Base-by-base conservation (phyloP, 352 stramenopile species). In the Pythium pectinolyticum region DNA sequence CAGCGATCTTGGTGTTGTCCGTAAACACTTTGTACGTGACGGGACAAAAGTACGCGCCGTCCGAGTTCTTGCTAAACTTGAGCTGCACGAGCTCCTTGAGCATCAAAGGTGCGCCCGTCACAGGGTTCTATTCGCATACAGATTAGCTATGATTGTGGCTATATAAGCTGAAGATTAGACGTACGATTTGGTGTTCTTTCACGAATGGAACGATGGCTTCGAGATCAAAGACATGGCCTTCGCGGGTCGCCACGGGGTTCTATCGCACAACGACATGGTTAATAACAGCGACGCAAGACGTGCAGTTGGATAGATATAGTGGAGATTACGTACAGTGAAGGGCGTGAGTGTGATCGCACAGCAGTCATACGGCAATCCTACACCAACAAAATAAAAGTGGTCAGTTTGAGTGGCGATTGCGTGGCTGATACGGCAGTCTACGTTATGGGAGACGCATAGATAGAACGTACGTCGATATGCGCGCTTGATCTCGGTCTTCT, bases 221-320 rank as follows among this genome's bases (percentile, higher is more conserved):
- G 57, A 98, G 90, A 62, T 99, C 97, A 78, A 99, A 99, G 27
- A 99, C 72, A 51, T 99, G 93, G 12, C 97, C 97, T 49, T 97
- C 88, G 17, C 82, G 80, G 17, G 90, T 98, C 69, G 94, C 98
- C 53, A 98, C 92, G n/a, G 96, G 96, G 46, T 94, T 98, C 82
- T 92, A 77, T 3, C 14, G 19, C 24, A 52, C 19, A 53, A 22
- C 32, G 2, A 39, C 17, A 45, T 3, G 20, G 12, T 22, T 20
- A 35, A 17, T 20, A 11, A 45, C 15, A 50, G 1, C 31, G 46
- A 1, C 1, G 20, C 15, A 35, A 9, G 3, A 48, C n/a, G 27
- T n/a, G n/a, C n/a, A n/a, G n/a, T 25, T 6, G 10, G 0, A 31
- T 25, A 31, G 51, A 39, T 32, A 15, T 57, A 51, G 2, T 24